phyloP scores from a whole-genome alignment of 768 basidiomycete species.

The Mycena maculata region DNA sequence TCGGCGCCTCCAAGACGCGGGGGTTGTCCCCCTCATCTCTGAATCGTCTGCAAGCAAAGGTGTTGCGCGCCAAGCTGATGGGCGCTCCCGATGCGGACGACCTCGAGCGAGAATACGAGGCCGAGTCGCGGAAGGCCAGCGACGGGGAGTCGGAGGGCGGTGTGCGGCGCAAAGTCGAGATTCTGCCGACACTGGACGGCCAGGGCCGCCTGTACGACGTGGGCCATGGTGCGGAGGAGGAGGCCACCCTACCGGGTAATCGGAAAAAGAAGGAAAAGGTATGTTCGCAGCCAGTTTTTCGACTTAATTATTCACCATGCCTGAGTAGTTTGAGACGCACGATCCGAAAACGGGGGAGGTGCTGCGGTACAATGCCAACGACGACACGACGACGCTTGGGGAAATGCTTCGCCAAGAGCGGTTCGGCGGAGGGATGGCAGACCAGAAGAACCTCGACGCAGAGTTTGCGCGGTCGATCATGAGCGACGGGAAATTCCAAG shows the following conservation, averaged over 20 bases:
- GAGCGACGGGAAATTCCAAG: constrained; percentile 89
- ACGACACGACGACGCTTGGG: constrained; percentile 85
- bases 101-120: constrained; percentile 89
- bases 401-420: constrained; percentile 95
- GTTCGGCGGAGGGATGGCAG: constrained; percentile 88
- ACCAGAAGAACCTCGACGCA: constrained; percentile 92
- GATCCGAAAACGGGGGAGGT: constrained; percentile 93
- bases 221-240: constrained; percentile 79
- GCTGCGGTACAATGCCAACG: constrained; percentile 90
- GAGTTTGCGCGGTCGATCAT: constrained; percentile 91
- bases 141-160: constrained; percentile 55
- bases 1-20: constrained; percentile 50
- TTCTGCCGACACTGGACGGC: constrained; percentile 90
- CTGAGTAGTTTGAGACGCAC: constrained; percentile 81
- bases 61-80: constrained; percentile 91
- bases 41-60: constrained; percentile 93
- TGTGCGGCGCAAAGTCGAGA: constrained; percentile 75
- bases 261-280: constrained; percentile 84
- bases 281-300: constrained; percentile 47
- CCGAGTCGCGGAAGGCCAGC: constrained; percentile 64
- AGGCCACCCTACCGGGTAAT: constrained; percentile 68
- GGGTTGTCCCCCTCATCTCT: constrained; percentile 81
- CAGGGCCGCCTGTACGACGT: constrained; percentile 91
- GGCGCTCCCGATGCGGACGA: constrained; percentile 78
- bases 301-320: constrained; percentile 9